Percentiles rank a stretch among this genome's conserved stretches.
These are phyloP conservation scores for Rasamsonia emersonii DNA, from an alignment of 2,329 filamentous ascomycete species.

Conservation along the genomic window DNA sequence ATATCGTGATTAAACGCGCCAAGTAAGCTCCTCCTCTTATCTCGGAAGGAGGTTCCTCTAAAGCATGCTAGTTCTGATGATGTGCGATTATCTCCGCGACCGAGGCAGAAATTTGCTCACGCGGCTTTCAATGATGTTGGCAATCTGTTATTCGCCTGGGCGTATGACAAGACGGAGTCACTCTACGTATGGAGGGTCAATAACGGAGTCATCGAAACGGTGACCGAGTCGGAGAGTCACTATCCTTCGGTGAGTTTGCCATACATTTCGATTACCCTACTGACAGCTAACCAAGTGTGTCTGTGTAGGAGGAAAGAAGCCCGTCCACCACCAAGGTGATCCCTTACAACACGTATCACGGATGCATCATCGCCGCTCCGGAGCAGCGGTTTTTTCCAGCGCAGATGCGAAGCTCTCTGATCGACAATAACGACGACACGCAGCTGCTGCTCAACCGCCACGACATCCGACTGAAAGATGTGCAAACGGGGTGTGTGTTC, in stretches of 20 bases:
- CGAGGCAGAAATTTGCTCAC: background rate
- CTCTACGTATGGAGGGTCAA: background rate
- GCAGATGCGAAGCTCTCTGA: background rate
- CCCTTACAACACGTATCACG: background rate
- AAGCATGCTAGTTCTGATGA: background rate
- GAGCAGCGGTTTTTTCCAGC: background rate
- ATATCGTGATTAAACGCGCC: background rate
- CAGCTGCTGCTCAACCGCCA: background rate
- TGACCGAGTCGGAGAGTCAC: background rate
- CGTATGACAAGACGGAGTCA: background rate
- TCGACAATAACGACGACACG: background rate
- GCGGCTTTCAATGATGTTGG: slow-evolving; percentile 1
- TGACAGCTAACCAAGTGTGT: no score
- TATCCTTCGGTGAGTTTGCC: slow-evolving; percentile 1
- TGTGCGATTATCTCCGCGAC: background rate
- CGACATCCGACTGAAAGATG: background rate
- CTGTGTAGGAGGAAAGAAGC: slow-evolving; percentile 1
- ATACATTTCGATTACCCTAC: background rate
- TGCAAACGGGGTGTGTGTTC: slow-evolving; percentile 1
- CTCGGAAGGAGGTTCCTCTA: background rate
- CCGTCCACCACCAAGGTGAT: background rate
- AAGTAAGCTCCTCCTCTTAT: background rate
- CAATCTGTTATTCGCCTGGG: background rate
- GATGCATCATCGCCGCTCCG: background rate
- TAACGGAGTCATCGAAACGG: background rate